These are phyloP conservation scores for Gamsiella multidivaricata DNA, from an alignment of 192 early-diverging fungal genomes.

Conservation along the genomic window DNA sequence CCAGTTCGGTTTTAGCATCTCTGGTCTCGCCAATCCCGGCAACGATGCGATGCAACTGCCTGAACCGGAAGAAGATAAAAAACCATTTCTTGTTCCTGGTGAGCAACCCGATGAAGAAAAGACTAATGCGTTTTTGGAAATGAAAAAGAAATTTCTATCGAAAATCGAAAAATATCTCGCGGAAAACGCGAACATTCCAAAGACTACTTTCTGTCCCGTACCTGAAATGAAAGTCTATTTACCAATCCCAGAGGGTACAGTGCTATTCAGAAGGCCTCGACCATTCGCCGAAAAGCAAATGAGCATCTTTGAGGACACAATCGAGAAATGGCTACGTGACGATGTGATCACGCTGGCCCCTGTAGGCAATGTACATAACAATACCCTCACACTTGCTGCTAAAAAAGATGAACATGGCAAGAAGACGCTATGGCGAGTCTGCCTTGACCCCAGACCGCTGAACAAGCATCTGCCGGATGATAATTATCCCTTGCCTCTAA, in stretches of 20 bases:
- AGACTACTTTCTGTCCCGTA: neutral
- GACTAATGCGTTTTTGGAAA: neutral
- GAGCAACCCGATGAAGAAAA: neutral
- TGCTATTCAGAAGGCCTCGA: neutral
- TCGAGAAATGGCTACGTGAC: conserved; percentile 3
- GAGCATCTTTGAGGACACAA: neutral
- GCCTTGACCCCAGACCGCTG: conserved; percentile 16
- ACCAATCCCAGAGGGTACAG: conserved; percentile 9
- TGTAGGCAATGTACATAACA: conserved; percentile 10
- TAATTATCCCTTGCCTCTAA: conserved; percentile 10
- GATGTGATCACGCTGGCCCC: conserved; percentile 21
- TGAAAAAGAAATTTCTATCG: neutral
- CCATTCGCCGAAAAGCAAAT: conserved; percentile 9
- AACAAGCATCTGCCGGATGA: conserved; percentile 12
- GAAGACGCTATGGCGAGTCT: conserved; percentile 12
- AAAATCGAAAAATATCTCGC: neutral
- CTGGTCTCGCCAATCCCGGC: no score
- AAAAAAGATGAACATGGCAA: conserved; percentile 15
- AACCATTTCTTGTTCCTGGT: conserved; percentile 1
- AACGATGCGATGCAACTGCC: no score
- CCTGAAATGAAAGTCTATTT: conserved; percentile 25
- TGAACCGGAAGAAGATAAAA: conserved; percentile 2
- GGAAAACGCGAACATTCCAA: neutral
- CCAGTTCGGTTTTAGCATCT: conserved; percentile 5
- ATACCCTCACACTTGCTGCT: conserved; percentile 14